These are phyloP conservation scores for Breviolum minutum DNA, from an alignment of 73 alveolate genomes.

Conservation along the genomic window DNA sequence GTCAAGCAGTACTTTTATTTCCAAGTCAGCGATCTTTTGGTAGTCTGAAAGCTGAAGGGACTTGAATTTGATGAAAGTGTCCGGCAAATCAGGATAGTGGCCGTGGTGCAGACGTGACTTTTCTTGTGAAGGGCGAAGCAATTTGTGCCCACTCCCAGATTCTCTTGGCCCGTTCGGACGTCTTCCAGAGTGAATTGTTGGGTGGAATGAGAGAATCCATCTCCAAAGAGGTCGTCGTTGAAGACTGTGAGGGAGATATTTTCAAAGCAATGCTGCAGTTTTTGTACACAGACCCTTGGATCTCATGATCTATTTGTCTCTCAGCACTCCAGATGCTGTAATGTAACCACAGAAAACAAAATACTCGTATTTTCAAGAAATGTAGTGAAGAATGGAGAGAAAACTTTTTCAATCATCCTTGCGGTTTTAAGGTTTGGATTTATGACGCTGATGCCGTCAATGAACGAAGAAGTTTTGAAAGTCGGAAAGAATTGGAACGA, in stretches of 20 bases:
- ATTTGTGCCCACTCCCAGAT: constrained; percentile 41
- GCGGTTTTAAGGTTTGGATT: too few relatives aligned
- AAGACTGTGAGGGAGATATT: constrained; percentile 55
- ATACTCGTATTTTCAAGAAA: too few relatives aligned
- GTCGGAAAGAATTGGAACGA: too few relatives aligned
- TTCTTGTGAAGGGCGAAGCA: constrained; percentile 42
- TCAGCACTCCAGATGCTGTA: too few relatives aligned
- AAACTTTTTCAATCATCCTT: too few relatives aligned
- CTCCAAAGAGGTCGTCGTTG: constrained; percentile 48
- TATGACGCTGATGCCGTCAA: too few relatives aligned
- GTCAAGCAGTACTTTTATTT: neutral
- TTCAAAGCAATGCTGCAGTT: constrained; percentile 54
- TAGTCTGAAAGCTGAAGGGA: neutral
- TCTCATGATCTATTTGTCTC: too few relatives aligned
- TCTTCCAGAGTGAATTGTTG: constrained; percentile 23
- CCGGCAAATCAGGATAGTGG: constrained; percentile 10
- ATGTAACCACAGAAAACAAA: too few relatives aligned
- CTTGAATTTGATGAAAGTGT: too few relatives aligned
- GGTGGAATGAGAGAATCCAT: constrained; percentile 46
- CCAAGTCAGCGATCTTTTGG: neutral
- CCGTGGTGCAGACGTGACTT: constrained; percentile 50
- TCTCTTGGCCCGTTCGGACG: constrained; percentile 44
- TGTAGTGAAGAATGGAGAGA: too few relatives aligned
- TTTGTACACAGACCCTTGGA: constrained; percentile 40
- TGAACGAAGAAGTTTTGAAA: too few relatives aligned